Evolutionary conservation across 2,329 filamentous ascomycete species (phyloP), one percentile per base, ranked within the genome.

Genomic region (Penicillium sp.): DNA sequence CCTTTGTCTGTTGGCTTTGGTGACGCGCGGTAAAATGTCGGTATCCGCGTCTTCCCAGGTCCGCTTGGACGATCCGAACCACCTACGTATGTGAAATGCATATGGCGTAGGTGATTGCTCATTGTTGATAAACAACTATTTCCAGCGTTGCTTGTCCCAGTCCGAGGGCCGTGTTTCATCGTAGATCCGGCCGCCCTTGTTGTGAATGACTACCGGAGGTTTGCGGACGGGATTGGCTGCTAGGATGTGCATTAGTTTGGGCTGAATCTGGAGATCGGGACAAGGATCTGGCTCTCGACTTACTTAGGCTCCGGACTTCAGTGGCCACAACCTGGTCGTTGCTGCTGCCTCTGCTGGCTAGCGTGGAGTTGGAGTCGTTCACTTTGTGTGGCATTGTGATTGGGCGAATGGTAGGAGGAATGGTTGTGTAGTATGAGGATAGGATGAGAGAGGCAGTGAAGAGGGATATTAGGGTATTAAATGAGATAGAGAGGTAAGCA

Each of bases 71-170:
- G 46, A 19, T 4, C 14, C 11, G 4, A 27, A 16, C 36, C 27
- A 34, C 27, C 27, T 47, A 39, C 26, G 45, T 41, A 48, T 41
- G 27, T 13, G 35, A 13, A 40, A 16, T 48, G 46, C 36, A 13
- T 14, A 35, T 35, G 32, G 13, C 18, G 44, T 36, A 48, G 27
- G 27, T 19, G 29, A 13, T 11, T 35, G 11, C 23, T 23, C 23
- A 23, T 23, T 23, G 13, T 8, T 47, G 32, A 26, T 18, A n/a
- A 23, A 13, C 18, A 26, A 58, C 59, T 70, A 72, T 58, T 72
- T 72, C 70, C 70, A 72, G 55, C 70, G 69, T 59, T 72, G 70
- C 59, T 71, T 71, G 58, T 72, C 70, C 70, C 70, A 72, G 57
- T 71, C 70, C 4, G 68, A 70, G 1, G 70, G 69, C 55, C 70